phyloP scores from a whole-genome alignment of 108 stramenopile species.

The Fragilaria radians region DNA sequence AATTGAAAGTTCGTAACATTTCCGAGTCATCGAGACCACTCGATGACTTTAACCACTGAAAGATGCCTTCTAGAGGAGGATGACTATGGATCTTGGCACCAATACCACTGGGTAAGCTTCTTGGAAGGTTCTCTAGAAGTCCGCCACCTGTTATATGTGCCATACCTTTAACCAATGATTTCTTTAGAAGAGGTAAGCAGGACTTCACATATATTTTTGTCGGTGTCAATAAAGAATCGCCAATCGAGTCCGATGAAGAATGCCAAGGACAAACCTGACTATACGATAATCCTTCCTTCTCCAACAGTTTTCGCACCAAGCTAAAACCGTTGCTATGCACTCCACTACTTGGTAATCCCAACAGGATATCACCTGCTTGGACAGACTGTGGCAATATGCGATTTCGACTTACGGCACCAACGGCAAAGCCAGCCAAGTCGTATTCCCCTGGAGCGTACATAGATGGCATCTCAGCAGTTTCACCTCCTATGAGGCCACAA shows the following conservation, averaged over 20 bases:
- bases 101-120: slow-evolving; percentile 79
- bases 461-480: slow-evolving; percentile 99
- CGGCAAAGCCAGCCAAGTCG: slow-evolving; percentile 96
- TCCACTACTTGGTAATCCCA: slow-evolving; percentile 91
- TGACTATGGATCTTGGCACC: slow-evolving; percentile 83
- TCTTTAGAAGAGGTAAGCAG: slow-evolving; percentile 81
- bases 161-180: slow-evolving; percentile 78
- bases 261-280: slow-evolving; percentile 89
- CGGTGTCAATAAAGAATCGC: slow-evolving; percentile 87
- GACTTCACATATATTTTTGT: slow-evolving; percentile 94
- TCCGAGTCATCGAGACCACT: slow-evolving; percentile 87
- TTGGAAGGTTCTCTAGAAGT: slow-evolving; percentile 93
- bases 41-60: slow-evolving; percentile 89
- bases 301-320: slow-evolving; percentile 87
- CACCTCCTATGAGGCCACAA: slow-evolving; percentile 95
- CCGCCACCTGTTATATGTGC: slow-evolving; percentile 99
- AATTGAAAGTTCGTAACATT: slow-evolving; percentile 97
- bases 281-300: slow-evolving; percentile 80
- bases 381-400: slow-evolving; percentile 78
- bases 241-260: slow-evolving; percentile 55
- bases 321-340: slow-evolving; percentile 99
- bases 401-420: slow-evolving; percentile 89
- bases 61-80: slow-evolving; percentile 81
- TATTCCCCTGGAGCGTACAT: slow-evolving; percentile 98
- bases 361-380: slow-evolving; percentile 80